phyloP scores from a whole-genome alignment of 2,329 filamentous ascomycete genomes.

The Zymoseptoria pseudotritici region DNA sequence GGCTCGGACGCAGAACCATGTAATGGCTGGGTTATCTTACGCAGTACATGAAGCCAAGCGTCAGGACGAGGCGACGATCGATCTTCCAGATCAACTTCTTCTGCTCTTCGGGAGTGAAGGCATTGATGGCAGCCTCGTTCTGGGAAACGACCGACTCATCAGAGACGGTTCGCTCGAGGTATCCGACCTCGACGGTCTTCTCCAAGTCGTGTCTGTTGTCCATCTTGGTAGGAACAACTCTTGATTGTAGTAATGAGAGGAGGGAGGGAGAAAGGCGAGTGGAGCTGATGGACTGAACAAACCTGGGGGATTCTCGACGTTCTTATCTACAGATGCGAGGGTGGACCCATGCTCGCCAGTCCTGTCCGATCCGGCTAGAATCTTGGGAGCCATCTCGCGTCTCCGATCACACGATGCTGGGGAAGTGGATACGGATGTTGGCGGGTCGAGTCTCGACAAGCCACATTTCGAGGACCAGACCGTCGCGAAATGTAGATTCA shows the following conservation, averaged over 20 bases:
- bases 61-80: conserved; percentile 49
- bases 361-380: background rate
- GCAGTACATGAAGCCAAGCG: conserved; percentile 36
- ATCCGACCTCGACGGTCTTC: conserved; percentile 12
- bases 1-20: background rate
- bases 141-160: conserved; percentile 14
- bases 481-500: background rate
- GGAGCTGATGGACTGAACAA: background rate
- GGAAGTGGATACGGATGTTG: conserved; percentile 1
- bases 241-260: background rate
- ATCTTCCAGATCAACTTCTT: conserved; percentile 61
- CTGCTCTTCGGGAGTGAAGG: conserved; percentile 55
- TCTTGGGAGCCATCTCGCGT: background rate
- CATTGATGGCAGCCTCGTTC: conserved; percentile 25
- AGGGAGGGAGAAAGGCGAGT: background rate
- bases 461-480: conserved; percentile 2
- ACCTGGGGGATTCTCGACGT: background rate
- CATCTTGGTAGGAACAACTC: background rate
- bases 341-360: background rate
- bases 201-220: conserved; percentile 14
- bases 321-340: background rate
- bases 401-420: conserved; percentile 4
- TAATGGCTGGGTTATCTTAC: conserved; percentile 31
- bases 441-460: conserved; percentile 1
- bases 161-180: conserved; percentile 23